These are phyloP conservation scores for Backusella tuberculispora DNA, from an alignment of 192 early-diverging fungal genomes.

Conservation along the genomic window DNA sequence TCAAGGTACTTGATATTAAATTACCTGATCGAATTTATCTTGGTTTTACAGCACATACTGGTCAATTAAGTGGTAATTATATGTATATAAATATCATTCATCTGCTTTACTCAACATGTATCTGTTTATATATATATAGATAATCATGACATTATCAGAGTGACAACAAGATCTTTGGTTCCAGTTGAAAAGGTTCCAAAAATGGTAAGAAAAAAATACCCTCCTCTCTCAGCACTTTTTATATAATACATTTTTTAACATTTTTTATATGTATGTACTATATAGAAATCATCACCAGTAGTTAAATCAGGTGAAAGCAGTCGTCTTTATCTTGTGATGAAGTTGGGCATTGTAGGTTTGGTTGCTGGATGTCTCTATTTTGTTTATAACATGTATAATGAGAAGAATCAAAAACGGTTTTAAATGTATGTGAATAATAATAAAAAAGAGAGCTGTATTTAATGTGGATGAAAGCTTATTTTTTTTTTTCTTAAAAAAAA, in stretches of 20 bases:
- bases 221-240: too few species aligned
- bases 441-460: too few species aligned
- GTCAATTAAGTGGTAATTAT: constrained; percentile 80
- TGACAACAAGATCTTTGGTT: constrained; percentile 40
- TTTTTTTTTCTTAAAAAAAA: too few species aligned
- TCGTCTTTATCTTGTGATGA: background rate
- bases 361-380: background rate
- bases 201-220: constrained; percentile 15
- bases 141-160: constrained; percentile 53
- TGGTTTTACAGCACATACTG: constrained; percentile 92
- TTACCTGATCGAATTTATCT: constrained; percentile 81
- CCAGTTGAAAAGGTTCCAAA: constrained; percentile 22
- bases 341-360: background rate
- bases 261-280: background rate
- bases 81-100: constrained; percentile 12
- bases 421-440: background rate
- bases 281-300: background rate
- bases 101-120: background rate
- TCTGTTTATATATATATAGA: constrained; percentile 24
- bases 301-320: background rate
- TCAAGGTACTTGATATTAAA: constrained; percentile 73
- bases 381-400: background rate
- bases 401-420: constrained; percentile 1
- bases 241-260: background rate
- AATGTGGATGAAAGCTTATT: too few species aligned